Percentiles rank a stretch among this genome's conserved stretches.
Evolutionary conservation across 345 rosid genomes (phyloP).

Genomic region (Limnanthes douglasii): DNA sequence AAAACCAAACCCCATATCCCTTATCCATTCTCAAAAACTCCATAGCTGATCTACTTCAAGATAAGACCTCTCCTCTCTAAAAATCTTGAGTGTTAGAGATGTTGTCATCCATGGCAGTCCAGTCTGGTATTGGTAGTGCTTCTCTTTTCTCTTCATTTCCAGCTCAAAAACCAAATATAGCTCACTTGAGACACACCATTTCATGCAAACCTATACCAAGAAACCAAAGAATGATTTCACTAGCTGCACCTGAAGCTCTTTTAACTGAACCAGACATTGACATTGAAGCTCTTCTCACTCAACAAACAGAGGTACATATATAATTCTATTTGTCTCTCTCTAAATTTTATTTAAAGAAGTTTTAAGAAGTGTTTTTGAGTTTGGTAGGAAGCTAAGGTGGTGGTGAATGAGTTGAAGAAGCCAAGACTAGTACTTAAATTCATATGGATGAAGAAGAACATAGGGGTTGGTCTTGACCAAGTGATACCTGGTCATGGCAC

Average conservation of each 20-base stretch:
- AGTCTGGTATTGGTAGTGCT: slow-evolving; percentile 9
- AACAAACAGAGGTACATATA: slow-evolving; percentile 17
- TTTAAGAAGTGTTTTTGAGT: background rate
- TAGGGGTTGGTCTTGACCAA: slow-evolving; percentile 60
- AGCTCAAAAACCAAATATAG: slow-evolving; percentile 6
- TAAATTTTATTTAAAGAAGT: background rate
- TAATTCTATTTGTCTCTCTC: background rate
- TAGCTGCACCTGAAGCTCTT: slow-evolving; percentile 34
- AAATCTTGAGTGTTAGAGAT: too few relatives aligned
- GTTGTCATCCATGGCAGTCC: slow-evolving; percentile 37
- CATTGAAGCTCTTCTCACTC: slow-evolving; percentile 7
- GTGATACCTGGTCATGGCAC: slow-evolving; percentile 61
- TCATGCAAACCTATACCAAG: slow-evolving; percentile 15
- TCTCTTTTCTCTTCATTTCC: slow-evolving; percentile 14
- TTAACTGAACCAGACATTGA: slow-evolving; percentile 17
- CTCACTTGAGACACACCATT: slow-evolving; percentile 5
- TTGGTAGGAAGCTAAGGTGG: slow-evolving; percentile 20
- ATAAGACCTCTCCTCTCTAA: too few relatives aligned
- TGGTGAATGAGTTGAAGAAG: slow-evolving; percentile 33
- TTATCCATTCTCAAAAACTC: slow-evolving; percentile 20
- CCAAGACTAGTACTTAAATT: slow-evolving; percentile 59
- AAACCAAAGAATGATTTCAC: slow-evolving; percentile 16
- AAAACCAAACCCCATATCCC: slow-evolving; percentile 16
- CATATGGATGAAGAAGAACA: slow-evolving; percentile 88
- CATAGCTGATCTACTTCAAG: slow-evolving; percentile 8